A percentile compares a stretch with the other conserved stretches of the same genome.
Conservation (phyloP, 345 rosid species). For the Cardamine occulta region DNA sequence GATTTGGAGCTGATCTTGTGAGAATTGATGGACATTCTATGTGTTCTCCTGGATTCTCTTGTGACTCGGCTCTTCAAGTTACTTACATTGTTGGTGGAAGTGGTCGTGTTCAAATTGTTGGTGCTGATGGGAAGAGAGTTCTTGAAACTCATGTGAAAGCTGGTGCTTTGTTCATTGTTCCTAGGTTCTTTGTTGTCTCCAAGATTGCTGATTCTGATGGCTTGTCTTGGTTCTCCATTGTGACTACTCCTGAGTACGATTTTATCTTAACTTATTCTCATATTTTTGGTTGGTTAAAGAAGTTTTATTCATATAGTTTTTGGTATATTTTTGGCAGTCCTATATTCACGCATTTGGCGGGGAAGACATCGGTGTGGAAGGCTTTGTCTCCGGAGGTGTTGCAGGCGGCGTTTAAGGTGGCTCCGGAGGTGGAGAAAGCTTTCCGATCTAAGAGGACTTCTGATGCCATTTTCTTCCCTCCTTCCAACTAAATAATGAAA, state of each 20-base stretch:
- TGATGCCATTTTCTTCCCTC: slow-evolving; percentile 87
- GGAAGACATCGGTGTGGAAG: slow-evolving; percentile 82
- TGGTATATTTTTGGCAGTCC: slow-evolving; percentile 55
- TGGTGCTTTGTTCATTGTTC: slow-evolving; percentile 75
- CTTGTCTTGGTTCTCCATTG: slow-evolving; percentile 86
- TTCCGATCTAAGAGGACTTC: slow-evolving; percentile 77
- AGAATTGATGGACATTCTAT: slow-evolving; percentile 73
- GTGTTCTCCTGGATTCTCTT: slow-evolving; percentile 98
- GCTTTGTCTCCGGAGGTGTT: slow-evolving; percentile 82
- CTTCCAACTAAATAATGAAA: slow-evolving; percentile 47
- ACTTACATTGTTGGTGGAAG: slow-evolving; percentile 78
- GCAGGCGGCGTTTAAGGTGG: slow-evolving; percentile 69
- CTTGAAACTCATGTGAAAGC: slow-evolving; percentile 74
- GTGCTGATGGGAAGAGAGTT: slow-evolving; percentile 70
- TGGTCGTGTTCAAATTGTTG: slow-evolving; percentile 82
- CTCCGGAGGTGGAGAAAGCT: slow-evolving; percentile 60
- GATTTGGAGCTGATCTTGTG: slow-evolving; percentile 91
- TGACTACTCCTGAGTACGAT: slow-evolving; percentile 84
- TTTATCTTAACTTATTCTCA: neutral
- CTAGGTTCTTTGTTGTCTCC: slow-evolving; percentile 85
- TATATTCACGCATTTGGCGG: slow-evolving; percentile 87
- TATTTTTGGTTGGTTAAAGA: neutral
- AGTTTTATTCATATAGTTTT: neutral
- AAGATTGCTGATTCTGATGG: slow-evolving; percentile 87
- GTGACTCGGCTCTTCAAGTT: slow-evolving; percentile 88